Percentiles rank a stretch among this genome's conserved stretches.
These are phyloP conservation scores for Thraustochytrium sp. DNA, from an alignment of 352 stramenopile species.

Conservation along the genomic window DNA sequence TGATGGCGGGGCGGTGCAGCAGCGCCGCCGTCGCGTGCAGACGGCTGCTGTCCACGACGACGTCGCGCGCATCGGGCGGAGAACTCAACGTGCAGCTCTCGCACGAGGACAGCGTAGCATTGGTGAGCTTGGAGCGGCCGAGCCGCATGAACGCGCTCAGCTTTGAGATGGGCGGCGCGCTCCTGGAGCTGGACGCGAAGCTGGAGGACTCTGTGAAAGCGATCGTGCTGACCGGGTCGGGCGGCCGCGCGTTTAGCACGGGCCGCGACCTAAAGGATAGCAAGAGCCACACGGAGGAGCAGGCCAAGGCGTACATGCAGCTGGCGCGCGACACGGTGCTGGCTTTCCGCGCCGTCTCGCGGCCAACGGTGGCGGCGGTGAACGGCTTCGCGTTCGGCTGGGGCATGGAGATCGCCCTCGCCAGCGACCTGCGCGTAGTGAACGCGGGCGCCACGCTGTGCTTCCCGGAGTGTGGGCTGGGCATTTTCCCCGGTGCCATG, in stretches of 20 bases:
- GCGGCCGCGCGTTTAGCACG: conserved; percentile 31
- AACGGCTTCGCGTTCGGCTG: conserved; percentile 42
- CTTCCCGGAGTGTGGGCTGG: conserved; percentile 16
- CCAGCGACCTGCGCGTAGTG: conserved; percentile 38
- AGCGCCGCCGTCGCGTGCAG: too few relatives aligned
- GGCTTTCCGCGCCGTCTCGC: background rate
- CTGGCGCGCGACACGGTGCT: conserved; percentile 20
- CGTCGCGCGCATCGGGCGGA: background rate
- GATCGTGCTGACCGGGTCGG: background rate
- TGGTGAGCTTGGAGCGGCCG: conserved; percentile 1
- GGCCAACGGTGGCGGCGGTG: conserved; percentile 28
- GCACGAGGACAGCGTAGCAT: background rate
- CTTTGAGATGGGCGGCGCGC: conserved; percentile 23
- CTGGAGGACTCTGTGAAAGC: background rate
- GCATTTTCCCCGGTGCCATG: conserved; percentile 9
- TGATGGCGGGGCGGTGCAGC: too few relatives aligned
- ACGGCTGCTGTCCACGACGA: too few relatives aligned
- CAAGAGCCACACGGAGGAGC: background rate
- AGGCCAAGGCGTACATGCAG: background rate
- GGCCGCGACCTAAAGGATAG: conserved; percentile 35
- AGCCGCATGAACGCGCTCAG: conserved; percentile 35
- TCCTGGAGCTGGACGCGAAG: conserved; percentile 1
- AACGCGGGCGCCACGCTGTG: conserved; percentile 3
- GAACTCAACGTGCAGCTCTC: conserved; percentile 17
- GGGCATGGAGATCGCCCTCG: conserved; percentile 35